phyloP scores from a whole-genome alignment of 371 early-diverging fungal species.

The Choanephora cucurbitarum region DNA sequence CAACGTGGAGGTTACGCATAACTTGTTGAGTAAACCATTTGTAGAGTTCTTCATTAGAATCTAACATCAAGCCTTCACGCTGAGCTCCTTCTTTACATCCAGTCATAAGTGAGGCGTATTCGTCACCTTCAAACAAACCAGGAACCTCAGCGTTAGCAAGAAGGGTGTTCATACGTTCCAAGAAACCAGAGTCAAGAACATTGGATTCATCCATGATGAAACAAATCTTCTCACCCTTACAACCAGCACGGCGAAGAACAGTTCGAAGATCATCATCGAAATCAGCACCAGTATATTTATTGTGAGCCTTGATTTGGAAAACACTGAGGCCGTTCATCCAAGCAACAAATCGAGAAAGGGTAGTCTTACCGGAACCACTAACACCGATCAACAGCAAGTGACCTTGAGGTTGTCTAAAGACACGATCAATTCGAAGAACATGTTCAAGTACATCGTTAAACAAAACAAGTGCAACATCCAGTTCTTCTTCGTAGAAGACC shows the following conservation, averaged over 20 bases:
- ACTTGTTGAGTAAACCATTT: constrained; percentile 98
- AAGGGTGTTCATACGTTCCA: constrained; percentile 99
- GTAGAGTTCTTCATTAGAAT: constrained; percentile 94
- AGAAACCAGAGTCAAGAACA: constrained; percentile 93
- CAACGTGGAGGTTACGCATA: constrained; percentile 95
- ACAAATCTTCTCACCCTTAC: constrained; percentile 97
- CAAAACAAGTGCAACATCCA: constrained; percentile 94
- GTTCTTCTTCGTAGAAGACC: constrained; percentile 98
- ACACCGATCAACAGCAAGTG: constrained; percentile 97
- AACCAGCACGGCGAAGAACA: constrained; percentile 92
- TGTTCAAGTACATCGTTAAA: constrained; percentile 98
- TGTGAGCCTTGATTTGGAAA: constrained; percentile 96
- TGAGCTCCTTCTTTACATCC: constrained; percentile 95
- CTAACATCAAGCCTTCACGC: constrained; percentile 92
- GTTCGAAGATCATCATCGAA: constrained; percentile 96
- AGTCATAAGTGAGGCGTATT: constrained; percentile 92
- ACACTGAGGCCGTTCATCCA: constrained; percentile 99
- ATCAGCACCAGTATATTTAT: constrained; percentile 93
- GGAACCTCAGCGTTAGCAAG: constrained; percentile 98
- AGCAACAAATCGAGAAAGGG: constrained; percentile 95
- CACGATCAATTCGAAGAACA: constrained; percentile 97
- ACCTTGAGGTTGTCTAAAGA: constrained; percentile 97
- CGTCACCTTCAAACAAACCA: constrained; percentile 98
- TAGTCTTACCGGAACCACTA: constrained; percentile 96
- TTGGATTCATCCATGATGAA: constrained; percentile 98